Evolutionary conservation across 2,329 filamentous ascomycete genomes (phyloP).

Genomic region (Pestalotiopsis sp.): DNA sequence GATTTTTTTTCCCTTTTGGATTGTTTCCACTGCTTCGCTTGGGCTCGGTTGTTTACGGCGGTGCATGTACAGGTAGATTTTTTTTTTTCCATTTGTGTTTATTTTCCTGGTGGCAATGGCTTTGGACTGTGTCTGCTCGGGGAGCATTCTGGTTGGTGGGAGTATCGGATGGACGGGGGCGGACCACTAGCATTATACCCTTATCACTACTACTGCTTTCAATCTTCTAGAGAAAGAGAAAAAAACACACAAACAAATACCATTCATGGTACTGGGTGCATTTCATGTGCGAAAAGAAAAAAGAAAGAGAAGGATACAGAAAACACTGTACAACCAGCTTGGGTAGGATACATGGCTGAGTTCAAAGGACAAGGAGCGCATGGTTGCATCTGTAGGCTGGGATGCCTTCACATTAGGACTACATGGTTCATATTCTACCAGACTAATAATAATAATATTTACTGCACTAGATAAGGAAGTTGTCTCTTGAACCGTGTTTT

Average conservation of each 20-base stretch:
- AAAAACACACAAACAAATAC: not conserved
- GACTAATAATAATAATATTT: conserved; percentile 1
- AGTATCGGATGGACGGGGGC: not conserved
- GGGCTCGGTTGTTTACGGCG: not conserved
- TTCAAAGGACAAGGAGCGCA: not conserved
- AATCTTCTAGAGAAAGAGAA: not conserved
- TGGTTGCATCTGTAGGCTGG: not conserved
- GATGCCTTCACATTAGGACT: not conserved
- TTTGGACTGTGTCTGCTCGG: not conserved
- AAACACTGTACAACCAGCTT: not conserved
- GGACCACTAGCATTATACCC: conserved; percentile 9
- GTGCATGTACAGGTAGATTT: not conserved
- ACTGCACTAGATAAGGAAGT: not conserved
- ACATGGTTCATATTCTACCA: not conserved
- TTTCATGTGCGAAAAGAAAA: not conserved
- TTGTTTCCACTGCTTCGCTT: not conserved
- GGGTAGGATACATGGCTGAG: not conserved
- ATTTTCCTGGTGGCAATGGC: not conserved
- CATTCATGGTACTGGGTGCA: not conserved
- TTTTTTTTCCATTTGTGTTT: not conserved
- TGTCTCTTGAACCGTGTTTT: not conserved
- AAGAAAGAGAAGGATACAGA: not conserved
- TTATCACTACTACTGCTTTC: conserved; percentile 2
- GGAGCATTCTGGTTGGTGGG: not conserved
- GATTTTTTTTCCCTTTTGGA: too few relatives aligned